Conservation (phyloP, 257 asterid genomes). For the Agastache rugosa region DNA sequence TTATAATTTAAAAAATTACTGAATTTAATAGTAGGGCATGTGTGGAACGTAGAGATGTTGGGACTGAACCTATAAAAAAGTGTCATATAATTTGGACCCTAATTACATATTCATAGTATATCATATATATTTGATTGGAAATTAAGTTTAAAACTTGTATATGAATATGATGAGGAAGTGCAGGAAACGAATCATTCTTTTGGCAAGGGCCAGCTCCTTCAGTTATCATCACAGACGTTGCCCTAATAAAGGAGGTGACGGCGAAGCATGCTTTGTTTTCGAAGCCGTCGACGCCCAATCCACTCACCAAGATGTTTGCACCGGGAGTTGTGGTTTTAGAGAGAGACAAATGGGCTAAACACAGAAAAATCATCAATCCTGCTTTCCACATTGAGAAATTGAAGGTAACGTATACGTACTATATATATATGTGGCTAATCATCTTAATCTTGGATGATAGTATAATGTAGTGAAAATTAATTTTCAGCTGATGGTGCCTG, state of each 20-base stretch:
- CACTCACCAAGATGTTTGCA: conserved; percentile 23
- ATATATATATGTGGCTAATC: no score
- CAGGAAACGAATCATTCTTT: conserved; percentile 52
- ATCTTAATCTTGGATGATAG: background rate
- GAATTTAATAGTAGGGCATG: no score
- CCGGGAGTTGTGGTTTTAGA: conserved; percentile 26
- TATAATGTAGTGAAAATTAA: background rate
- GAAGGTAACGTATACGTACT: conserved; percentile 50
- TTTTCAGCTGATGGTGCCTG: conserved; percentile 58
- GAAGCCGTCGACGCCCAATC: conserved; percentile 38
- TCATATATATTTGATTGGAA: no score
- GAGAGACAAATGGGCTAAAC: conserved; percentile 61
- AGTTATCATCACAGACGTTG: conserved; percentile 50
- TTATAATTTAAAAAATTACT: no score
- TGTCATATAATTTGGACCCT: no score
- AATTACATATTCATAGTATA: no score
- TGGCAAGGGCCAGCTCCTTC: conserved; percentile 69
- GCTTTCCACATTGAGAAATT: conserved; percentile 63
- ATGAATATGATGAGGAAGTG: background rate
- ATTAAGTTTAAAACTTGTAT: no score
- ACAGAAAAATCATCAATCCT: conserved; percentile 60
- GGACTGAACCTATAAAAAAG: no score
- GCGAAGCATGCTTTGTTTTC: conserved; percentile 26
- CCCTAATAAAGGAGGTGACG: conserved; percentile 51
- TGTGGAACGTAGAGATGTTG: no score